Base-by-base conservation (phyloP, 2,329 filamentous ascomycete species). In the Aspergillus cejpii region DNA sequence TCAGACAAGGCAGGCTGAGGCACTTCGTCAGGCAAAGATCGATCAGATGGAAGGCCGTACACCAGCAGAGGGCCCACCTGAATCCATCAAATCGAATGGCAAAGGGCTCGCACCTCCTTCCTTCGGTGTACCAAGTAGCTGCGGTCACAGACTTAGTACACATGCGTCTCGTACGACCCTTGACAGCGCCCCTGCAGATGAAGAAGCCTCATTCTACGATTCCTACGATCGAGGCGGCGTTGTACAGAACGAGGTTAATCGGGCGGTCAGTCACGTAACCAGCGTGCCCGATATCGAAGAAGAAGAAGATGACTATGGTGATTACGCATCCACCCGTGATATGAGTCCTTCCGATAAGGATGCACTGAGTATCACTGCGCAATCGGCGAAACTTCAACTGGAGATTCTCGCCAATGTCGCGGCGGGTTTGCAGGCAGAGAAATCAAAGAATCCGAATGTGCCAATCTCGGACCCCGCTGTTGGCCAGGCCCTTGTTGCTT, bases 361-460 rank as follows among this genome's bases (percentile, higher is more conserved):
- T 64, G 90, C 92, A 1, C 90, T 97, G 67, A 91, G 91, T 63
- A 97, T 98, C 59, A 96, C 91, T 2, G 92, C 92, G 0, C 91
- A 97, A 64, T 97, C 92, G 11, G 89, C 89, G 8, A 91, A 86
- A 62, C 70, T 97, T 24, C 92, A 98, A 65, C 79, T 98, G 4
- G 91, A 97, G 60, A 84, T 95, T 33, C 79, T 98, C 54, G 82
- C 85, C 5, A 84, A 87, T 55, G 88, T 98, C 20, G 88, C 89
- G 45, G 73, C 81, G n/a, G 90, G 90, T 2, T 72, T 97, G 39
- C 79, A 90, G 52, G 70, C 74, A 1, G 86, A 95, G 66, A 79
- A 80, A 44, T 67, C 74, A 4, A 82, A 77, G 56, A 86, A 85
- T 48, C 87, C 91, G 0, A 73, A 74, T 10, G 76, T 87, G 45